phyloP scores from a whole-genome alignment of 2,329 filamentous ascomycete species.

The Teratosphaeria epicoccoides region DNA sequence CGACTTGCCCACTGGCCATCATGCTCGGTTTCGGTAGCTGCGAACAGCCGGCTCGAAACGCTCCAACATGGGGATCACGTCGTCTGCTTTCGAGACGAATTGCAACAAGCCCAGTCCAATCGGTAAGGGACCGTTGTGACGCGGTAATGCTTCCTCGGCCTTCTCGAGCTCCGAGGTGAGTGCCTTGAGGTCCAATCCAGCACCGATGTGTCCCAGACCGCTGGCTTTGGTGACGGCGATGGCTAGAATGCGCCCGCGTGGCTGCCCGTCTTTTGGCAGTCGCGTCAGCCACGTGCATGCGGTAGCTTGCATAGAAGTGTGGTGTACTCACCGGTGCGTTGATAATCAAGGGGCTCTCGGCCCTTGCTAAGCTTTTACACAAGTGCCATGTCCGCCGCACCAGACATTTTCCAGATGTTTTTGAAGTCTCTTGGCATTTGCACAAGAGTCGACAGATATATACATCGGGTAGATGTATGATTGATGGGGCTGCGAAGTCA shows the following conservation, averaged over 20 bases:
- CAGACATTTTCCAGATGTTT: no score
- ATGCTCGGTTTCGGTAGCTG: slow-evolving; percentile 39
- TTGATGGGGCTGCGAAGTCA: no score
- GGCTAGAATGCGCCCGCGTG: slow-evolving; percentile 34
- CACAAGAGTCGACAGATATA: no score
- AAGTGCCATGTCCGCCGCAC: no score
- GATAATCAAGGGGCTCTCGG: no score
- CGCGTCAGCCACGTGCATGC: no score
- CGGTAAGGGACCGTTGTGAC: slow-evolving; percentile 29
- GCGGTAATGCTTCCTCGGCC: slow-evolving; percentile 8
- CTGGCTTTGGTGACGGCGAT: slow-evolving; percentile 48
- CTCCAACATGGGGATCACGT: slow-evolving; percentile 41
- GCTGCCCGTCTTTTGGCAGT: no score
- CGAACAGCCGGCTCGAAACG: slow-evolving; percentile 45
- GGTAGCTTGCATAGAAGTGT: no score
- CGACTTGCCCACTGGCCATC: slow-evolving; percentile 24
- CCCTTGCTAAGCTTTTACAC: no score
- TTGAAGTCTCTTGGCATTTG: no score
- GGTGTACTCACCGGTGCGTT: no score
- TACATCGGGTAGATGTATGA: no score
- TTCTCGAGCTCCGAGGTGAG: slow-evolving; percentile 24
- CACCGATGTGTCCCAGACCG: slow-evolving; percentile 37
- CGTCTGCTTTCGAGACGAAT: slow-evolving; percentile 27
- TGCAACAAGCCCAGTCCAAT: slow-evolving; percentile 54
- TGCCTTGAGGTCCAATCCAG: slow-evolving; percentile 31